Base-by-base conservation (phyloP, 192 early-diverging fungal genomes). In the Coemansia sp. region DNA sequence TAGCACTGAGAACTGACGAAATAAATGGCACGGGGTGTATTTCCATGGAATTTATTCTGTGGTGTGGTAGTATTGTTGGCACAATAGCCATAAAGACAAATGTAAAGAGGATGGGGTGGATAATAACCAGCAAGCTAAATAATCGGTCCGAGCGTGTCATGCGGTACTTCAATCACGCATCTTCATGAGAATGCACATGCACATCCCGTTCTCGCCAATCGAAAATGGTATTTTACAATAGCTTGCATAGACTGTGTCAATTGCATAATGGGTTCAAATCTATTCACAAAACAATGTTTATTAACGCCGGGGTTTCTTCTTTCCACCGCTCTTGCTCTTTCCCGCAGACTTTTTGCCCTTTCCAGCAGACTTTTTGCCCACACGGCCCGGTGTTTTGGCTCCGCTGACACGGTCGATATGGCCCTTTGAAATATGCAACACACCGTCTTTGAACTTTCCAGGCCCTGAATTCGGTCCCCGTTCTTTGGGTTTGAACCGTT, bases 381-480 rank as follows among this genome's bases (percentile, higher is more conserved):
- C 52, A 19, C 67, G 60, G 22, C 55, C 23, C 4, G 56, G 17
- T 11, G 53, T 9, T 3, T 59, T 21, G 21, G 52, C 22, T 4
- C 66, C 65, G 48, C 55, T 67, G 43, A 79, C 59, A 16, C 77
- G 71, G n/a, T 79, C 67, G 38, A 79, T 79, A 11, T 80, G 71
- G 21, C 64, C 63, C 51, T 74, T 62, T 0, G 77, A 71, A 12
- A 80, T 61, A 39, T 74, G 71, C 48, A 80, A 37, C 21, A 74
- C 68, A 12, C 77, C 77, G 57, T 74, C 71, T 54, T 71, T 80
- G 47, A 68, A 67, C 21, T 29, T 64, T 8, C 77, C 77, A 3
- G 52, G 35, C 5, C 65, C 68, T 17, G 66, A 41, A 39, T 59
- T 71, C 21, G 69, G 68, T 1, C 77, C 77, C 3, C 72, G 47